Evolutionary conservation across 306 rosid genomes (phyloP).

Genomic region (Castanopsis chinensis): DNA sequence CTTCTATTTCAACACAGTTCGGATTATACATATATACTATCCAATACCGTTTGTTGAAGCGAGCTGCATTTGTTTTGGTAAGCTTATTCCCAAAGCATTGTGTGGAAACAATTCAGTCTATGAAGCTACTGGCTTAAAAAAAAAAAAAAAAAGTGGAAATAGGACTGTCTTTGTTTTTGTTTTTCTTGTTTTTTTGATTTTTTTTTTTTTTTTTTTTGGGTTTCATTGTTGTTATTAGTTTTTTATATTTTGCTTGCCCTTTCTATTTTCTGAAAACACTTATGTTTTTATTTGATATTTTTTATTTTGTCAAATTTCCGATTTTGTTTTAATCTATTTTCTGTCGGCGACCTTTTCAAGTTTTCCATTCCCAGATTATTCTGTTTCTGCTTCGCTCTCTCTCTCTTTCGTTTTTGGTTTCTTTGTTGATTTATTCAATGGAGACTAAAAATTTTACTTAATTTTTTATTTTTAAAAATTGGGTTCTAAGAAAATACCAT

Average conservation of each 20-base stretch:
- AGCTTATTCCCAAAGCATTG: constrained; percentile 33
- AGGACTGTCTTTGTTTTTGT: neutral
- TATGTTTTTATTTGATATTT: neutral
- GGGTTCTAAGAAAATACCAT: neutral
- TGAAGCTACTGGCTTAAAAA: neutral
- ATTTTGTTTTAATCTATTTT: constrained; percentile 12
- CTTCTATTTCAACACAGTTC: no score
- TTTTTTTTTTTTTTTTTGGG: no score
- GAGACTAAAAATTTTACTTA: neutral
- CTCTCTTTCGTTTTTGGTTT: neutral
- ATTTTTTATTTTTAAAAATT: neutral
- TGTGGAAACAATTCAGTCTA: neutral
- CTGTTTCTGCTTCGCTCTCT: constrained; percentile 10
- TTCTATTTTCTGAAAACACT: neutral
- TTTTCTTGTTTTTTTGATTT: no score
- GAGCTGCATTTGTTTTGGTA: constrained; percentile 42
- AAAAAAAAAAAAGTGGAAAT: neutral
- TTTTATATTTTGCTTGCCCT: neutral
- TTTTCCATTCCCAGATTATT: no score
- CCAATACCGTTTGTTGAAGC: no score
- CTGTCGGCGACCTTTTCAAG: constrained; percentile 46
- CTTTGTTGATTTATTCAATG: neutral
- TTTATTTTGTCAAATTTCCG: constrained; percentile 9
- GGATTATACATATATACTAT: no score
- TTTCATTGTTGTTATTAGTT: neutral